Evolutionary conservation across 495 filamentous ascomycete genomes (phyloP).

Genomic region (Aspergillus asperescens): DNA sequence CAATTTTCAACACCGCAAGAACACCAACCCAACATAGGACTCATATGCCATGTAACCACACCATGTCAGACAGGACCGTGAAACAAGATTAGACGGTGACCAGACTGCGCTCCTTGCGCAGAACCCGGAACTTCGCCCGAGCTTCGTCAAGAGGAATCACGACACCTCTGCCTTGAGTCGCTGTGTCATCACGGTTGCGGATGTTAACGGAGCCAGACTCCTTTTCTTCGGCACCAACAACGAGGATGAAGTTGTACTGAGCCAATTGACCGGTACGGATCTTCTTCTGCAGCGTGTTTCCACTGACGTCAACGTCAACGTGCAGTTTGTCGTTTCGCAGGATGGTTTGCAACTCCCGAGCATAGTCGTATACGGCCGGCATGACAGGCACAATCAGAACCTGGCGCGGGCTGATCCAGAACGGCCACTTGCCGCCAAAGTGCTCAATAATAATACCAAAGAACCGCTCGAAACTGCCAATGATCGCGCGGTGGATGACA

Average conservation of each 20-base stretch:
- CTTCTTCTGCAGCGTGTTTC: conserved; percentile 96
- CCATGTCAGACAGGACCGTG: neutral
- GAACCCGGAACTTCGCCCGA: conserved; percentile 60
- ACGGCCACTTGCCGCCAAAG: conserved; percentile 96
- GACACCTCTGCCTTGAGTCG: conserved; percentile 69
- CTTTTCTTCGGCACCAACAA: conserved; percentile 80
- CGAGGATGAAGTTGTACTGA: conserved; percentile 91
- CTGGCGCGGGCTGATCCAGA: conserved; percentile 94
- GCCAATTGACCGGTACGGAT: conserved; percentile 80
- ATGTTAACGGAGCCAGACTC: conserved; percentile 77
- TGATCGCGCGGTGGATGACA: conserved; percentile 95
- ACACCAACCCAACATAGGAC: conserved; percentile 2
- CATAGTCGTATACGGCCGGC: conserved; percentile 77
- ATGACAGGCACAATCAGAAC: conserved; percentile 89
- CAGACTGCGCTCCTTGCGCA: conserved; percentile 61
- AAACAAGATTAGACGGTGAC: conserved; percentile 36
- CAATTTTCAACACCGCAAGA: conserved; percentile 7
- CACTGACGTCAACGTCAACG: conserved; percentile 80
- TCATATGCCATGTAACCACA: neutral
- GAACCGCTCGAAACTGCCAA: conserved; percentile 91
- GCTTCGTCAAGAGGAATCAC: conserved; percentile 73
- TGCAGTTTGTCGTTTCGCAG: conserved; percentile 55
- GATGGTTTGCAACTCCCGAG: conserved; percentile 66
- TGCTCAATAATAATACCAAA: conserved; percentile 91
- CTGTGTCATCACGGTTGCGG: conserved; percentile 80